A percentile compares a stretch with the other conserved stretches of the same genome.
Conservation (phyloP, 2,329 filamentous ascomycete genomes). For the Hortaea sp. region DNA sequence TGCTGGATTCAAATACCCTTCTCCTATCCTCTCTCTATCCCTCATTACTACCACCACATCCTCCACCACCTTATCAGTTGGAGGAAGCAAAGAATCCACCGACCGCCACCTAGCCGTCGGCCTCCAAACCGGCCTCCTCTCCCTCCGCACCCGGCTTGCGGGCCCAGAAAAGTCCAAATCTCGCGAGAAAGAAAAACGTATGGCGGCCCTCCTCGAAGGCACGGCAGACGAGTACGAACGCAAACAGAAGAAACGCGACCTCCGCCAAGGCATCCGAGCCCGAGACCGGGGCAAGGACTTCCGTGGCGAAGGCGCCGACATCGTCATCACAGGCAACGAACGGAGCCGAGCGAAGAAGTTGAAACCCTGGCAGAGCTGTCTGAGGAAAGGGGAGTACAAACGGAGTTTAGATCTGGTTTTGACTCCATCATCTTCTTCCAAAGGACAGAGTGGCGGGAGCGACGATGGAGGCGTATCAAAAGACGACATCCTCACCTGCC, state of each 20-base stretch:
- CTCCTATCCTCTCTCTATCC: conserved; percentile 74
- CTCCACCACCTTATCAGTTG: conserved; percentile 40
- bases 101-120: conserved; percentile 93
- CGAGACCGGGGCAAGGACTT: conserved; percentile 61
- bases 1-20: conserved; percentile 85
- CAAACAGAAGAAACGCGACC: conserved; percentile 52
- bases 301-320: conserved; percentile 73
- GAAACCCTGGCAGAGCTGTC: conserved; percentile 66
- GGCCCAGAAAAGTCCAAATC: conserved; percentile 70
- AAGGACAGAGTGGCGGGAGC: background rate
- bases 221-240: conserved; percentile 69
- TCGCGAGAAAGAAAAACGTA: conserved; percentile 69
- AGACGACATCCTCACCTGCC: conserved; percentile 55
- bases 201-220: conserved; percentile 70
- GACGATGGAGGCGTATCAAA: conserved; percentile 10
- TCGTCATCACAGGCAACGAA: conserved; percentile 72
- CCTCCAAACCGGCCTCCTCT: conserved; percentile 88
- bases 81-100: background rate
- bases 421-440: conserved; percentile 8
- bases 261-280: conserved; percentile 51
- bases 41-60: conserved; percentile 55
- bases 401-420: conserved; percentile 73
- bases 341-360: conserved; percentile 54
- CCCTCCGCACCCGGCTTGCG: conserved; percentile 77
- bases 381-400: conserved; percentile 68